A percentile compares a stretch with the other conserved stretches of the same genome.
These are phyloP conservation scores for Neltuma alba DNA, from an alignment of 306 rosid genomes.

Conservation along the genomic window DNA sequence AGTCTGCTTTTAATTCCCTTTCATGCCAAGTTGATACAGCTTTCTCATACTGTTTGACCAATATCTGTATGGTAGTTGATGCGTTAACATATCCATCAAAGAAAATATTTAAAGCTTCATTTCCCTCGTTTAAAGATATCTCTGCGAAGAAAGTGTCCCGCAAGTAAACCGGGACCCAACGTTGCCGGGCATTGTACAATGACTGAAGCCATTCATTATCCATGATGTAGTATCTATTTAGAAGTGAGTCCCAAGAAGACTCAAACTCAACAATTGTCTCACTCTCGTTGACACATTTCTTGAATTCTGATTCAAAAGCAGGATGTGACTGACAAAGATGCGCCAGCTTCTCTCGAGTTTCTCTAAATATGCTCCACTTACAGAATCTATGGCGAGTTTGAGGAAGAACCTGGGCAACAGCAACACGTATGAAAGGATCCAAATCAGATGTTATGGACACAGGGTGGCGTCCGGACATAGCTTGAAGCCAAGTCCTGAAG, in stretches of 20 bases:
- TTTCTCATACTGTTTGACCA: conserved; percentile 81
- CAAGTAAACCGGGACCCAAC: conserved; percentile 85
- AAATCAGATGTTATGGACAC: conserved; percentile 77
- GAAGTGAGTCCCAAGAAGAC: conserved; percentile 70
- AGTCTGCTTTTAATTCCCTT: conserved; percentile 82
- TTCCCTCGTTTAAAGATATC: conserved; percentile 49
- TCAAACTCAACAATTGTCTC: conserved; percentile 77
- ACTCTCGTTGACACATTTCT: conserved; percentile 59
- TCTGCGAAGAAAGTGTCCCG: conserved; percentile 80
- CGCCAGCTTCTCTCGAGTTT: conserved; percentile 63
- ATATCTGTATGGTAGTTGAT: conserved; percentile 70
- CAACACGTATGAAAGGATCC: conserved; percentile 65
- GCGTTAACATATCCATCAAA: conserved; percentile 80
- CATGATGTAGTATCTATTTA: conserved; percentile 64
- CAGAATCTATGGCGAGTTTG: conserved; percentile 72
- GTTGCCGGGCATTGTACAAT: conserved; percentile 69
- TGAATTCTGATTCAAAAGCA: conserved; percentile 63
- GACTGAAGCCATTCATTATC: conserved; percentile 91
- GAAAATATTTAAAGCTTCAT: conserved; percentile 56
- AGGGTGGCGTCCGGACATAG: conserved; percentile 74
- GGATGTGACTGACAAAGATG: conserved; percentile 68
- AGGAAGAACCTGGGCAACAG: conserved; percentile 73
- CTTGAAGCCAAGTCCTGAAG: conserved; percentile 77
- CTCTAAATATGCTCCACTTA: conserved; percentile 66
- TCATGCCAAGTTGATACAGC: conserved; percentile 79